Evolutionary conservation across 495 filamentous ascomycete genomes (phyloP).

Genomic region (Immersiella caudata): DNA sequence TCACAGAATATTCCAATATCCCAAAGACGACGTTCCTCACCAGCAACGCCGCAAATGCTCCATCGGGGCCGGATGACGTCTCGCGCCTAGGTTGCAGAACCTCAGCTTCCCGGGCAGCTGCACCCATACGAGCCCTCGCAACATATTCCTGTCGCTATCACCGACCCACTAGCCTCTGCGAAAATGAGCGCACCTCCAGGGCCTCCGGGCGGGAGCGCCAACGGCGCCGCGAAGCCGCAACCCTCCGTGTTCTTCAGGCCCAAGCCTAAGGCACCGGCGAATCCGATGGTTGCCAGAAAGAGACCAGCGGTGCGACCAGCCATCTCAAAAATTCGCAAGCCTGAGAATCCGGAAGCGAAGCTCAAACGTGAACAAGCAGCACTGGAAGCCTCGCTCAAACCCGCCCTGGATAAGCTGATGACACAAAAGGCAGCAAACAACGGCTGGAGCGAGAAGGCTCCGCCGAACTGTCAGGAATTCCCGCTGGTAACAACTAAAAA

Average conservation of each 20-base stretch:
- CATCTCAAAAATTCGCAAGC: conserved; percentile 15
- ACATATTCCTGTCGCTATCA: background rate
- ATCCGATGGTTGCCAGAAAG: conserved; percentile 72
- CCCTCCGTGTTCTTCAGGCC: conserved; percentile 43
- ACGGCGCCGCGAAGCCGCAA: conserved; percentile 39
- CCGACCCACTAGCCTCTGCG: background rate
- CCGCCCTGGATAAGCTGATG: conserved; percentile 31
- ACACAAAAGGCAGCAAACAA: conserved; percentile 49
- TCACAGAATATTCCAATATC: background rate
- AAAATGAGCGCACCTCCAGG: conserved; percentile 64
- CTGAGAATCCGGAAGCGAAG: background rate
- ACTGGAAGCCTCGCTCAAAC: background rate
- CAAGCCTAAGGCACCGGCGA: conserved; percentile 45
- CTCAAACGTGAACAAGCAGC: conserved; percentile 8
- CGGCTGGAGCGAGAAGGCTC: conserved; percentile 63
- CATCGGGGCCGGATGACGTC: background rate
- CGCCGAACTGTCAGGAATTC: conserved; percentile 61
- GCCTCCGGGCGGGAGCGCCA: conserved; percentile 25
- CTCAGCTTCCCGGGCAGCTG: background rate
- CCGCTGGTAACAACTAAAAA: conserved; percentile 81
- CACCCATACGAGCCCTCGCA: background rate
- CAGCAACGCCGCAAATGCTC: background rate
- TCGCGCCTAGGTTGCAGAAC: conserved; percentile 13
- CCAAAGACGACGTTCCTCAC: background rate
- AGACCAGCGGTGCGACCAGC: conserved; percentile 39